Percentiles rank a stretch among this genome's conserved stretches.
Evolutionary conservation across 2,329 filamentous ascomycete genomes (phyloP).

Genomic region (Cladosporium cucumerinum): DNA sequence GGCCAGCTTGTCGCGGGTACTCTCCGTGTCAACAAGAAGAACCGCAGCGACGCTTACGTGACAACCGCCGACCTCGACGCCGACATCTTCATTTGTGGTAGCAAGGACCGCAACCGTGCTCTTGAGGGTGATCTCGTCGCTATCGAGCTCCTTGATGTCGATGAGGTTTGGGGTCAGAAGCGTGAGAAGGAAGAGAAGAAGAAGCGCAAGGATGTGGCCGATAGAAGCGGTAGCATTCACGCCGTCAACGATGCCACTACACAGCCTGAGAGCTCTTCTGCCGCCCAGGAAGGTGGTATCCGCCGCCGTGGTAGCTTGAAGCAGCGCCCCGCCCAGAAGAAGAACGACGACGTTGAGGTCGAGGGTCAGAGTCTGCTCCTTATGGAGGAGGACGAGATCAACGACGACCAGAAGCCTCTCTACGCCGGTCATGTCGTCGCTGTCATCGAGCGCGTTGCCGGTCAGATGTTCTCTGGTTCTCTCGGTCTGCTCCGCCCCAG

Average conservation of each 20-base stretch:
- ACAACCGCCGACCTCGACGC: conserved; percentile 92
- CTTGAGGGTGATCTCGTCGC: conserved; percentile 95
- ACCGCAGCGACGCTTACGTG: conserved; percentile 96
- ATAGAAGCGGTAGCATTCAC: conserved; percentile 74
- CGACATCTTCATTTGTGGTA: conserved; percentile 99
- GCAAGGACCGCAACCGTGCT: conserved; percentile 96
- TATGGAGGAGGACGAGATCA: conserved; percentile 98
- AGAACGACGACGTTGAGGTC: conserved; percentile 98
- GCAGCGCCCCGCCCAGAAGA: conserved; percentile 97
- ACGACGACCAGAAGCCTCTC: conserved; percentile 93
- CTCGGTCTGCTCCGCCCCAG: conserved; percentile 90
- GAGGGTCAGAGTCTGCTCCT: conserved; percentile 95
- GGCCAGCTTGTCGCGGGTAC: conserved; percentile 95
- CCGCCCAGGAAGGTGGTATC: conserved; percentile 74
- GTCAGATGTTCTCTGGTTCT: conserved; percentile 97
- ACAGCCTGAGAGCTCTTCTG: conserved; percentile 57
- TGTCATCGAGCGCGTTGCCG: conserved; percentile 92
- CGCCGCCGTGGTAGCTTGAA: conserved; percentile 90
- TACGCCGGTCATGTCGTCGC: conserved; percentile 97
- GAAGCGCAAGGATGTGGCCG: conserved; percentile 98
- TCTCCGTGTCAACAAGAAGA: conserved; percentile 98
- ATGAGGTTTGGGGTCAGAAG: conserved; percentile 98
- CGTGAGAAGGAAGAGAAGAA: conserved; percentile 99
- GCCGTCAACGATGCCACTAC: conserved; percentile 57
- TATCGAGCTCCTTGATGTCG: conserved; percentile 92